Evolutionary conservation across 352 stramenopile species (phyloP).

Genomic region (Globisporangium heterothallicum): DNA sequence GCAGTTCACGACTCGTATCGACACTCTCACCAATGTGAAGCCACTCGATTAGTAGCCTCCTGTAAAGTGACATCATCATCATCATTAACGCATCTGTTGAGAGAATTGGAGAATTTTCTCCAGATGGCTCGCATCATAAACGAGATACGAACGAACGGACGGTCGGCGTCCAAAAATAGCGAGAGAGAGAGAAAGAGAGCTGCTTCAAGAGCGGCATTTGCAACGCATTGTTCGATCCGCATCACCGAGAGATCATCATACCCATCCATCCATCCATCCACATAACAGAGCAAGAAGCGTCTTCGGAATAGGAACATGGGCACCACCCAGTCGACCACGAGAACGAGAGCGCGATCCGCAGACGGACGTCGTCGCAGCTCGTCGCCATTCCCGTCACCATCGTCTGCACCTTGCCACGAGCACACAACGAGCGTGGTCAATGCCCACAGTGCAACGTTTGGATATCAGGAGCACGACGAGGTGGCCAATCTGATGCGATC

Average conservation of each 20-base stretch:
- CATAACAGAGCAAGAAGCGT: not conserved
- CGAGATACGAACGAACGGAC: too few species aligned
- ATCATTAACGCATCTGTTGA: not conserved
- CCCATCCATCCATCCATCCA: too few species aligned
- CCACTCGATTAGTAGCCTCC: too few species aligned
- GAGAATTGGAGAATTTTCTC: not conserved
- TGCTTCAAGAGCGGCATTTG: too few species aligned
- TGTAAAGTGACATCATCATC: not conserved
- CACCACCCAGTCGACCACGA: not conserved
- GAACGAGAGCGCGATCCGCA: not conserved
- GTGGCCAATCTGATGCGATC: not conserved
- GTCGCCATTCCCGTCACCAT: not conserved
- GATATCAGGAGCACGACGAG: conserved; percentile 7
- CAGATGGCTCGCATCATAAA: not conserved
- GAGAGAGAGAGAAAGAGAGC: too few species aligned
- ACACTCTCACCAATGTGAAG: not conserved
- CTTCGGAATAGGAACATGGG: not conserved
- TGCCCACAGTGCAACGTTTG: conserved; percentile 6
- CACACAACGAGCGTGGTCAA: conserved; percentile 12
- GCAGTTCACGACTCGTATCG: not conserved
- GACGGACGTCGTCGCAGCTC: not conserved
- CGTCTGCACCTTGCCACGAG: too few species aligned
- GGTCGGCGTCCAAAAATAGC: not conserved
- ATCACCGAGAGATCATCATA: too few species aligned
- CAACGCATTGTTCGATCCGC: too few species aligned